phyloP scores from a whole-genome alignment of 106 monocot species.

The Iris macrosiphon region DNA sequence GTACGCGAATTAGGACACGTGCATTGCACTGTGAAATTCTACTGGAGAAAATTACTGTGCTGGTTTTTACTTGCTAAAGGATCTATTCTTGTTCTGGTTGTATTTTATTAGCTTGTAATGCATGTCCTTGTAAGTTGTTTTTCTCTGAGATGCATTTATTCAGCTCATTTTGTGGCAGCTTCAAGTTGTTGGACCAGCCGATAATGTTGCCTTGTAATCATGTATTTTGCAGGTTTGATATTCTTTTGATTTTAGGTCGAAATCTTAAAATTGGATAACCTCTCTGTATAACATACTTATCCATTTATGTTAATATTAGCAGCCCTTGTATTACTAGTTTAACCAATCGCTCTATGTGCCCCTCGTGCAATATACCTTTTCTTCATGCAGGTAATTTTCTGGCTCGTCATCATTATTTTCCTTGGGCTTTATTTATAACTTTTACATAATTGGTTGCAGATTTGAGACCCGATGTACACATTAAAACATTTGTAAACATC shows the following conservation, averaged over 20 bases:
- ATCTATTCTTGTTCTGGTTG: too few relatives aligned
- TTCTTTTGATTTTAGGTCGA: not conserved
- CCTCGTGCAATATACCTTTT: conserved; percentile 34
- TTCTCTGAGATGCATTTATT: too few relatives aligned
- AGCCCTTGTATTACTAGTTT: conserved; percentile 39
- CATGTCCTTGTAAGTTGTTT: not conserved
- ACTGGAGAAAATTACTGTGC: too few relatives aligned
- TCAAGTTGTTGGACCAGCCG: conserved; percentile 5
- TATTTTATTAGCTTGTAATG: not conserved
- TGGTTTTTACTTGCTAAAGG: too few relatives aligned
- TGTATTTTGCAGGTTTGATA: conserved; percentile 4
- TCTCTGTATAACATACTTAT: not conserved
- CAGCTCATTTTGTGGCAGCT: conserved; percentile 9
- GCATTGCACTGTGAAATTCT: too few relatives aligned
- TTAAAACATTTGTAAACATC: conserved; percentile 51
- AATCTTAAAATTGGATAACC: too few relatives aligned
- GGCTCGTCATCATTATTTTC: not conserved
- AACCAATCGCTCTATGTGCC: conserved; percentile 25
- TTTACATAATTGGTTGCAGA: conserved; percentile 25
- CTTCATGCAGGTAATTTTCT: conserved; percentile 39
- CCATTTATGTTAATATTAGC: conserved; percentile 5
- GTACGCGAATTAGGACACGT: too few relatives aligned
- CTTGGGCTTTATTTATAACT: not conserved
- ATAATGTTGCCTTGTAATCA: conserved; percentile 9
- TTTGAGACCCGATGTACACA: conserved; percentile 41